Percentiles rank a stretch among this genome's conserved stretches.
Evolutionary conservation across 108 stramenopile species (phyloP).

Genomic region (Aureococcus anophagefferens): DNA sequence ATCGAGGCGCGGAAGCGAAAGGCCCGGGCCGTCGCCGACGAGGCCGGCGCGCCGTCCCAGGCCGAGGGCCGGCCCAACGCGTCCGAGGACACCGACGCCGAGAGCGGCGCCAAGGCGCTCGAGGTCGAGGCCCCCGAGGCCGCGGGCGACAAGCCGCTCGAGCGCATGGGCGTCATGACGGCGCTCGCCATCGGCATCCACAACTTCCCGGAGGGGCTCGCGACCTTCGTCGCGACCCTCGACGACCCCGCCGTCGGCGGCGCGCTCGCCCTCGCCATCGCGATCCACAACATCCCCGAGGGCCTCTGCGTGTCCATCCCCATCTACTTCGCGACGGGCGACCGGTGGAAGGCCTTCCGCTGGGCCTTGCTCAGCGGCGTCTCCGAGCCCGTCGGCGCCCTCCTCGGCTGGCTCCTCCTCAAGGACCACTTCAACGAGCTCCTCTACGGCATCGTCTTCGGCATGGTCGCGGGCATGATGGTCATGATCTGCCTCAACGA

Average conservation of each 20-base stretch:
- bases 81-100: not conserved
- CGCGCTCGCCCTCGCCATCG: conserved; percentile 70
- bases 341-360: conserved; percentile 63
- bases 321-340: conserved; percentile 74
- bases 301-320: conserved; percentile 75
- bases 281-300: conserved; percentile 80
- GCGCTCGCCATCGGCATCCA: conserved; percentile 69
- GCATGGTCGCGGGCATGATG: conserved; percentile 80
- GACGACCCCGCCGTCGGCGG: conserved; percentile 60
- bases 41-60: no score
- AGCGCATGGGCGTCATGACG: conserved; percentile 51
- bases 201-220: conserved; percentile 84
- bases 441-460: conserved; percentile 65
- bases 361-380: conserved; percentile 61
- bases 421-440: conserved; percentile 36
- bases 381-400: conserved; percentile 65
- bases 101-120: not conserved
- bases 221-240: conserved; percentile 67
- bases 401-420: conserved; percentile 59
- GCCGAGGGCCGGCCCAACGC: no score
- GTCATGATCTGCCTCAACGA: conserved; percentile 70
- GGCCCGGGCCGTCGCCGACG: no score
- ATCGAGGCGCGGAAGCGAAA: not conserved
- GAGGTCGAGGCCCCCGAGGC: not conserved
- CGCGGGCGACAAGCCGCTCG: conserved; percentile 35